These are phyloP conservation scores for Scheffersomyces amazonensis DNA, from an alignment of 805 yeast species.

Conservation along the genomic window DNA sequence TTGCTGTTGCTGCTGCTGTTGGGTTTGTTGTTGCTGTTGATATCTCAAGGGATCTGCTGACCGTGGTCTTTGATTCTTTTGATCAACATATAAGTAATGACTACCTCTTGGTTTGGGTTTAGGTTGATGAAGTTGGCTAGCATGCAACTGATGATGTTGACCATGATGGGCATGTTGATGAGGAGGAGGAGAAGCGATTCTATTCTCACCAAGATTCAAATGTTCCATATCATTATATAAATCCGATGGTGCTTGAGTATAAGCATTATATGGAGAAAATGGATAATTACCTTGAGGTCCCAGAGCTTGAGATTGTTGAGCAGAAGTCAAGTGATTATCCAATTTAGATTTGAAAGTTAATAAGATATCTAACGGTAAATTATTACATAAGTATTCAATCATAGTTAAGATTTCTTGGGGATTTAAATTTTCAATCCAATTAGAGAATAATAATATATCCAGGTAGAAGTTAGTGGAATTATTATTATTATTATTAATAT, in stretches of 20 bases:
- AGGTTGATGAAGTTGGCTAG: constrained; percentile 24
- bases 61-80: constrained; percentile 33
- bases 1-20: constrained; percentile 4
- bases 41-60: constrained; percentile 41
- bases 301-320: constrained; percentile 1
- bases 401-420: constrained; percentile 52
- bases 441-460: constrained; percentile 49
- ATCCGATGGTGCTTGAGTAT: constrained; percentile 6
- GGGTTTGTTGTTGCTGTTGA: constrained; percentile 6
- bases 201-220: constrained; percentile 5
- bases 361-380: constrained; percentile 50
- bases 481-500: constrained; percentile 8
- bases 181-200: neutral
- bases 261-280: constrained; percentile 1
- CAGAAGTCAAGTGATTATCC: constrained; percentile 31
- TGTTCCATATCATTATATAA: constrained; percentile 14
- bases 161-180: constrained; percentile 1
- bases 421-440: constrained; percentile 49
- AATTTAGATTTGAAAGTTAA: constrained; percentile 47
- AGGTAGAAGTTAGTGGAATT: constrained; percentile 37
- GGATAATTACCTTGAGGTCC: constrained; percentile 1
- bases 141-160: constrained; percentile 5
- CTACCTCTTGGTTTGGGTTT: constrained; percentile 24
- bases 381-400: constrained; percentile 51
- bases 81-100: constrained; percentile 9